These are phyloP conservation scores for Byssoonygena ceratinophila DNA, from an alignment of 2,329 filamentous ascomycete species.

Conservation along the genomic window DNA sequence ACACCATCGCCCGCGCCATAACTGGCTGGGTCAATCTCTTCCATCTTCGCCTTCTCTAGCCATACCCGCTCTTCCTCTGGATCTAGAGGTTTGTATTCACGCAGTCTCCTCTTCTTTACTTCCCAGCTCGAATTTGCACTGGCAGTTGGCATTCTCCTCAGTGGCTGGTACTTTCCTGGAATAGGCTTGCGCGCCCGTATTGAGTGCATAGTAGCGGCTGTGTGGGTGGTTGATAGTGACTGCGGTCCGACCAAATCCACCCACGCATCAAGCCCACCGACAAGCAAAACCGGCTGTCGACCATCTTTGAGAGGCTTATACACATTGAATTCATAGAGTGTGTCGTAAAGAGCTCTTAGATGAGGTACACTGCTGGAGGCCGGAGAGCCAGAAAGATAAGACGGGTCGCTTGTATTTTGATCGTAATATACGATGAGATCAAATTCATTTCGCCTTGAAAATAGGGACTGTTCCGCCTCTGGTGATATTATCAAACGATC, in stretches of 20 bases:
- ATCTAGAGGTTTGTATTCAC: slow-evolving; percentile 60
- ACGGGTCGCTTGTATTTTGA: slow-evolving; percentile 50
- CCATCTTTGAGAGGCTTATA: slow-evolving; percentile 57
- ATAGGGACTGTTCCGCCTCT: slow-evolving; percentile 57
- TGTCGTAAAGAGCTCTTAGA: slow-evolving; percentile 64
- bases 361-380: slow-evolving; percentile 42
- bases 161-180: slow-evolving; percentile 34
- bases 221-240: slow-evolving; percentile 50
- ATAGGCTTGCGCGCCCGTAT: slow-evolving; percentile 31
- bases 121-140: slow-evolving; percentile 44
- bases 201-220: slow-evolving; percentile 41
- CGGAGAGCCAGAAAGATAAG: slow-evolving; percentile 44
- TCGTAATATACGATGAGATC: slow-evolving; percentile 91
- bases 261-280: slow-evolving; percentile 81
- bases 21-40: slow-evolving; percentile 43
- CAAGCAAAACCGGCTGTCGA: slow-evolving; percentile 62
- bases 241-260: slow-evolving; percentile 64
- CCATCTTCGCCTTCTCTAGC: slow-evolving; percentile 63
- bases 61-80: slow-evolving; percentile 71
- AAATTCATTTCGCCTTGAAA: slow-evolving; percentile 61
- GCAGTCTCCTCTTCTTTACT: slow-evolving; percentile 46
- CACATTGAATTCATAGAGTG: slow-evolving; percentile 73
- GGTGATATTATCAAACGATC: slow-evolving; percentile 41
- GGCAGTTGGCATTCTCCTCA: slow-evolving; percentile 43
- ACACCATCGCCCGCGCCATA: slow-evolving; percentile 34